A percentile compares a stretch with the other conserved stretches of the same genome.
These are phyloP conservation scores for Thermomucor indicae-seudaticae DNA, from an alignment of 371 early-diverging fungal species.

Conservation along the genomic window DNA sequence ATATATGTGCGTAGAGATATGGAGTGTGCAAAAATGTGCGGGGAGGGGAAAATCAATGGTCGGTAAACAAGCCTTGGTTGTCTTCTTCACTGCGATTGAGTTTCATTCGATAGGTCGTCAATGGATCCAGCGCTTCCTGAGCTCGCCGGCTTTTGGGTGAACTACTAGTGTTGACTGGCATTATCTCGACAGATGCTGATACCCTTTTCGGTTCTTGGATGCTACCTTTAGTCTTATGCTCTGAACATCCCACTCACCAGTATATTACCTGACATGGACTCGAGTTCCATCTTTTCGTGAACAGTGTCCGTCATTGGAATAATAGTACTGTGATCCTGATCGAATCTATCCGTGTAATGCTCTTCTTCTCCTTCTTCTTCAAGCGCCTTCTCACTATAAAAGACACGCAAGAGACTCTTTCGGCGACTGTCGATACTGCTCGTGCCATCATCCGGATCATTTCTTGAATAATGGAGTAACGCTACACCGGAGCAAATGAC, in stretches of 20 bases:
- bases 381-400: slow-evolving; percentile 20
- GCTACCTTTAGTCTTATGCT: too few species aligned
- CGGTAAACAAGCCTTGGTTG: not conserved
- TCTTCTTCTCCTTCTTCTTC: slow-evolving; percentile 13
- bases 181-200: too few species aligned
- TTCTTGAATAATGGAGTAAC: slow-evolving; percentile 32
- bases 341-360: slow-evolving; percentile 10
- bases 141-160: not conserved
- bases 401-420: slow-evolving; percentile 21
- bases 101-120: slow-evolving; percentile 1
- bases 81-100: slow-evolving; percentile 3
- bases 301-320: too few species aligned
- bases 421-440: slow-evolving; percentile 16
- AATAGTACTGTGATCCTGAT: too few species aligned
- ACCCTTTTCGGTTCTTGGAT: too few species aligned
- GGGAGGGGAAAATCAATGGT: too few species aligned
- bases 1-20: too few species aligned
- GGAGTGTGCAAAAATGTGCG: too few species aligned
- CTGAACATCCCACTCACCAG: too few species aligned
- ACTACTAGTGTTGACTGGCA: too few species aligned
- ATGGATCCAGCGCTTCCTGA: slow-evolving; percentile 5
- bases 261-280: too few species aligned
- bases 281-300: too few species aligned
- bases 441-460: slow-evolving; percentile 16
- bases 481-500: slow-evolving; percentile 69